Evolutionary conservation across 2,329 filamentous ascomycete genomes (phyloP).

Genomic region (Iodosphaeria phyllophila): DNA sequence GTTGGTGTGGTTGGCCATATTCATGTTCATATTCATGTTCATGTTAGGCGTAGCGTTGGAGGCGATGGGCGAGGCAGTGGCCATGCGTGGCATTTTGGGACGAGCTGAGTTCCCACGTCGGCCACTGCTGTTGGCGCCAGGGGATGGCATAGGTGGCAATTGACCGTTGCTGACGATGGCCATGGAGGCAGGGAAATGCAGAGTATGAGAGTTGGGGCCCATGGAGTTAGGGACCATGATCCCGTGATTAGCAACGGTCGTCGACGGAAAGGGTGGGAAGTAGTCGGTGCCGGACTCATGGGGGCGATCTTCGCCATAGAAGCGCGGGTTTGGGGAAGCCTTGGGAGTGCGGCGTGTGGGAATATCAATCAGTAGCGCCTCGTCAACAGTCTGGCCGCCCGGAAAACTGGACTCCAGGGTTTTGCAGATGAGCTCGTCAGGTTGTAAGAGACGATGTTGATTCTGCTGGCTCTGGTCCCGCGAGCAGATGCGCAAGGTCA

Average conservation of each 20-base stretch:
- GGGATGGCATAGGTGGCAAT: conserved; percentile 64
- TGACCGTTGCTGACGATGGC: conserved; percentile 67
- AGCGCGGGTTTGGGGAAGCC: conserved; percentile 43
- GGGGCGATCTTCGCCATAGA: conserved; percentile 13
- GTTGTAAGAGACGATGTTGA: conserved; percentile 48
- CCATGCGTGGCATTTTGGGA: conserved; percentile 40
- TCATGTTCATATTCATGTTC: too few relatives aligned
- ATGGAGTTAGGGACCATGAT: conserved; percentile 8
- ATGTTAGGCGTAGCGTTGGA: conserved; percentile 36
- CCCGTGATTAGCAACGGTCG: conserved; percentile 1
- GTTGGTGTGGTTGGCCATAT: conserved; percentile 21
- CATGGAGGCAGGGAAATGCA: conserved; percentile 43
- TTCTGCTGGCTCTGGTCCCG: too few relatives aligned
- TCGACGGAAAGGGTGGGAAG: conserved; percentile 15
- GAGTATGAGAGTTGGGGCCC: conserved; percentile 9
- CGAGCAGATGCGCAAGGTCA: conserved; percentile 60
- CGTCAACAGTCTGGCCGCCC: conserved; percentile 70
- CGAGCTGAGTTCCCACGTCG: conserved; percentile 22
- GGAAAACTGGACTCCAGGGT: conserved; percentile 72
- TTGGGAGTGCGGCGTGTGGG: conserved; percentile 59
- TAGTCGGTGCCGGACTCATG: conserved; percentile 16
- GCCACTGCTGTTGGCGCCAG: conserved; percentile 40
- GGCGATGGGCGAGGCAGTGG: conserved; percentile 61
- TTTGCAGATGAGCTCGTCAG: conserved; percentile 67
- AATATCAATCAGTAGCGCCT: conserved; percentile 82